Evolutionary conservation across 352 stramenopile species (phyloP), one percentile per base, ranked within the genome.

Genomic region (Phytopythium mirpurense): DNA sequence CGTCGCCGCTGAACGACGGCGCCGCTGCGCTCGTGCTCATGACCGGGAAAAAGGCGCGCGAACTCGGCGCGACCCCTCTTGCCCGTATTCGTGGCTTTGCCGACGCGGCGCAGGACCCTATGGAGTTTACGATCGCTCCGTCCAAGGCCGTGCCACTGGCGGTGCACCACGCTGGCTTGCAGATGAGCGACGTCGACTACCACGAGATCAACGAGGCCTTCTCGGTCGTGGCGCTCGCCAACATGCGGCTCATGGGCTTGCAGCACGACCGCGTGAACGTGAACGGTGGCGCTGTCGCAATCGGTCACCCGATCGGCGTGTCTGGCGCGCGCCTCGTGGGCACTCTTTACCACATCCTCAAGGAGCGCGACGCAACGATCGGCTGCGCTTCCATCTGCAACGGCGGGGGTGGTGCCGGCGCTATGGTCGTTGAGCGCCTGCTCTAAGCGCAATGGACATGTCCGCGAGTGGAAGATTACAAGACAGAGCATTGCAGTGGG

Each of bases 201-300:
- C 91, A 98, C 68, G 97, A 99, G 80, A 98, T 99, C 68, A 99
- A 99, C 72, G 97, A 99, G 68, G 97, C 97, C 19, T 99, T 99
- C 70, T 90, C 94, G 14, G 96, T 99, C 26, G 97, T 99, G 19
- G 82, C 92, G 6, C 68, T 99, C 27, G 95, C 89, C 27, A 99
- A 99, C 73, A 97, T 96, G 72, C 74, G 91, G 40, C 68, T 98
- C 36, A 78, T 99, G 65, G 86, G 96, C 65, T 68, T 99, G 23
- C 86, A 97, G 67, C 76, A 83, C 50, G 69, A 84, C 56, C 90
- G 78, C 42, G 74, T 99, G 0, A 99, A 99, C 80, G 90, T 98
- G 14, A 97, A 98, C 67, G 97, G 97, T 38, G 97, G 97, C 24
- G 97, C 82, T 5, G 84, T 94, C 16, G 79, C 84, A 19, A 83